A percentile compares a stretch with the other conserved stretches of the same genome.
Conservation (phyloP, 495 filamentous ascomycete genomes). For the Penicillium arizonense region DNA sequence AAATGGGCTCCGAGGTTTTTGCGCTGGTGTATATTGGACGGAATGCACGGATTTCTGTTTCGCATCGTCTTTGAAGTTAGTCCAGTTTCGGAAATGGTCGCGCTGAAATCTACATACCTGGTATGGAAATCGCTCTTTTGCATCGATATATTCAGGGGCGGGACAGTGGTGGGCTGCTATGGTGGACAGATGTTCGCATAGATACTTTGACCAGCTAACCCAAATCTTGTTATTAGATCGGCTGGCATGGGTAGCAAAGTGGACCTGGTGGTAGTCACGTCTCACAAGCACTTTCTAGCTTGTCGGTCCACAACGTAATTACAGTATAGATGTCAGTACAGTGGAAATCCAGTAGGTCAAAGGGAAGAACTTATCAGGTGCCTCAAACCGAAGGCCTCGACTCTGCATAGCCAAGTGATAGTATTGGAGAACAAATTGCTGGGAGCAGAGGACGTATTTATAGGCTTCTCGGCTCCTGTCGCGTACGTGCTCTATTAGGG, state of each 20-base stretch:
- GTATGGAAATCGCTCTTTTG: background rate
- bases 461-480: no score
- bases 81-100: background rate
- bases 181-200: background rate
- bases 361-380: no score
- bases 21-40: background rate
- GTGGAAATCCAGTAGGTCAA: background rate
- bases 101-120: background rate
- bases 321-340: background rate
- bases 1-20: no score
- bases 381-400: no score
- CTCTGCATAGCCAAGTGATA: no score
- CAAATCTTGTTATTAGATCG: background rate
- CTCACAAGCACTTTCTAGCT: background rate
- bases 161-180: background rate
- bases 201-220: background rate
- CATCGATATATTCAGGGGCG: background rate
- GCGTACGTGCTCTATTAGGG: no score
- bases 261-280: background rate
- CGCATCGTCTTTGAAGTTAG: background rate
- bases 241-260: background rate
- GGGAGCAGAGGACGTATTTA: no score
- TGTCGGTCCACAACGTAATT: background rate
- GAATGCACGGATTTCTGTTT: background rate
- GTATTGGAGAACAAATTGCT: no score